Conservation (phyloP, 2,329 filamentous ascomycete genomes). For the Aspergillus sp. region DNA sequence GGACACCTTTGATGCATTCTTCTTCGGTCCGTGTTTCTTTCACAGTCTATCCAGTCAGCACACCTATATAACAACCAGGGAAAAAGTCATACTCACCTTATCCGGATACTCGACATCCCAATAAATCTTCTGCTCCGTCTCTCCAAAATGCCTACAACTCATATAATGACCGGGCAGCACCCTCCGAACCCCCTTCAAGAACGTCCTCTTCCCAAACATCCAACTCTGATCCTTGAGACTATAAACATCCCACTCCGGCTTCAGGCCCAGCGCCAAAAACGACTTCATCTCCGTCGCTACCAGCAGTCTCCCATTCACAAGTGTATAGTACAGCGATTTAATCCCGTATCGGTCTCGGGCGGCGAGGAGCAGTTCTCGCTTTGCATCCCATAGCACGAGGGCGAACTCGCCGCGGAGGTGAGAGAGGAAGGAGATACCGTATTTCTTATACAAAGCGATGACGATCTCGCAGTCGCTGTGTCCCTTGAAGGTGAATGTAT, state of each 20-base stretch:
- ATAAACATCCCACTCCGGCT: slow-evolving; percentile 50
- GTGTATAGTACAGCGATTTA: slow-evolving; percentile 53
- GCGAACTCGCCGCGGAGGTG: slow-evolving; percentile 54
- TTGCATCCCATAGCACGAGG: slow-evolving; percentile 48
- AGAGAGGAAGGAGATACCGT: slow-evolving; percentile 43
- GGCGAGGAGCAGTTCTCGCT: slow-evolving; percentile 40
- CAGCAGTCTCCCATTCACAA: slow-evolving; percentile 37
- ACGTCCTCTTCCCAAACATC: slow-evolving; percentile 42
- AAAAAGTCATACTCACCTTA: slow-evolving; percentile 38
- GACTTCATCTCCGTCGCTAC: slow-evolving; percentile 53
- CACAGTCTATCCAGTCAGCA: slow-evolving; percentile 14
- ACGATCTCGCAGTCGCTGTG: slow-evolving; percentile 50
- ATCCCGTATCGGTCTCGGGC: slow-evolving; percentile 54
- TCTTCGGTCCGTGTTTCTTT: slow-evolving; percentile 42
- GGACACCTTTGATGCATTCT: slow-evolving; percentile 49
- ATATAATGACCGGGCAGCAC: slow-evolving; percentile 43
- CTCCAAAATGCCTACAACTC: slow-evolving; percentile 34
- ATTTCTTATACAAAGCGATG: slow-evolving; percentile 47
- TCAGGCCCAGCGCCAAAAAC: slow-evolving; percentile 48
- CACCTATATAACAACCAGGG: background rate
- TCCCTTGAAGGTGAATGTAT: slow-evolving; percentile 43
- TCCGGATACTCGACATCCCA: slow-evolving; percentile 52
- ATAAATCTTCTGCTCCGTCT: slow-evolving; percentile 41
- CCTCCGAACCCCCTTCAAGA: slow-evolving; percentile 48
- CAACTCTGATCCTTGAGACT: slow-evolving; percentile 42